Evolutionary conservation across 2,329 filamentous ascomycete species (phyloP).

Genomic region (Sphaerulina populicola): DNA sequence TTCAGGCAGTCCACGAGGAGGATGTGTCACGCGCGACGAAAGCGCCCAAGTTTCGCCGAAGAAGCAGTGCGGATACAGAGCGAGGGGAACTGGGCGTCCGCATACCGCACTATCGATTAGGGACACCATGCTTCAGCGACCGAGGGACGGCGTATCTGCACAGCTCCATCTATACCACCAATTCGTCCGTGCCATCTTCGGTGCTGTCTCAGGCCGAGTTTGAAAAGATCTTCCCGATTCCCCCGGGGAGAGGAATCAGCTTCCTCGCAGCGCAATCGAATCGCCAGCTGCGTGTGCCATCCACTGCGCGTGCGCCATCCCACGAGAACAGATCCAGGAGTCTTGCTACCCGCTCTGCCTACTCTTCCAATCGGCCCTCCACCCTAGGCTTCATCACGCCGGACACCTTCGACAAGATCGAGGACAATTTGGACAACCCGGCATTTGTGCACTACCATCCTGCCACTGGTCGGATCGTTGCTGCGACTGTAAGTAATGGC

Average conservation of each 20-base stretch:
- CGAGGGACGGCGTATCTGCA: conserved; percentile 69
- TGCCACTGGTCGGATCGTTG: conserved; percentile 64
- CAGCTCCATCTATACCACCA: conserved; percentile 65
- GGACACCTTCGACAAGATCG: conserved; percentile 72
- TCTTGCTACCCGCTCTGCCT: conserved; percentile 6
- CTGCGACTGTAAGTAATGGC: conserved; percentile 55
- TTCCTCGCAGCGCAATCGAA: conserved; percentile 14
- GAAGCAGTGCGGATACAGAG: conserved; percentile 26
- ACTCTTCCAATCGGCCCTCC: conserved; percentile 11
- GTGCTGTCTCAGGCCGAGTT: conserved; percentile 42
- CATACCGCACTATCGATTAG: conserved; percentile 78
- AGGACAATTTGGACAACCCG: conserved; percentile 71
- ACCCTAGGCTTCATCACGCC: conserved; percentile 37
- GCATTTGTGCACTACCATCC: conserved; percentile 74
- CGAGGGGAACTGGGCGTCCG: conserved; percentile 25
- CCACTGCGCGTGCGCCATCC: conserved; percentile 20
- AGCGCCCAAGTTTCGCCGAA: conserved; percentile 14
- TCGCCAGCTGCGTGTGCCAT: conserved; percentile 18
- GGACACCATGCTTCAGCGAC: conserved; percentile 69
- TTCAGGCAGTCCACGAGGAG: conserved; percentile 8
- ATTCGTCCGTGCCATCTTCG: conserved; percentile 57
- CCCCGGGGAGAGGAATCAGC: conserved; percentile 27
- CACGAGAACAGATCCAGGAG: conserved; percentile 7
- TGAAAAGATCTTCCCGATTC: conserved; percentile 39
- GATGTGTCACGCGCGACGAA: conserved; percentile 13